phyloP scores from a whole-genome alignment of 306 rosid species.

The Casuarina cunninghamiana region DNA sequence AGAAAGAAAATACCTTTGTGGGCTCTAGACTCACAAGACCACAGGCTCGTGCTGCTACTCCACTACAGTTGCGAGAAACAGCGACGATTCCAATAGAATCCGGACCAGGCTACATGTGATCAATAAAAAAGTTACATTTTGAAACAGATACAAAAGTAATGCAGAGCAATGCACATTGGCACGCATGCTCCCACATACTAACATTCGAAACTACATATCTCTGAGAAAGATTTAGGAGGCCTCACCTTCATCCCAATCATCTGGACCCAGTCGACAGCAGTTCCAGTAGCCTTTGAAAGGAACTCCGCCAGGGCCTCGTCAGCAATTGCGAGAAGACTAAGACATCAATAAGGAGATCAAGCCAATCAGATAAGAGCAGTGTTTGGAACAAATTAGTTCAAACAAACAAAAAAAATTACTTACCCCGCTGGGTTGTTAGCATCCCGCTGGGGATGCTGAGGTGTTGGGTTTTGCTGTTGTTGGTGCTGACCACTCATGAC shows the following conservation, averaged over 20 bases:
- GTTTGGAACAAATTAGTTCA: background rate
- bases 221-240: background rate
- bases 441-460: conserved; percentile 92
- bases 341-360: background rate
- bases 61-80: conserved; percentile 96
- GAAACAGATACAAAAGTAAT: no score
- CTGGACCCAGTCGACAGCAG: conserved; percentile 99
- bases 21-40: conserved; percentile 99
- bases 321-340: conserved; percentile 88
- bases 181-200: background rate
- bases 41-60: conserved; percentile 98
- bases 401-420: background rate
- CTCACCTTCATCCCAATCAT: conserved; percentile 99
- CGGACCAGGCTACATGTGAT: conserved; percentile 91
- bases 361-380: background rate
- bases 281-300: conserved; percentile 99
- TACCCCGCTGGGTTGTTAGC: conserved; percentile 99
- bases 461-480: conserved; percentile 93
- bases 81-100: conserved; percentile 99
- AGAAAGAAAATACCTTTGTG: conserved; percentile 57
- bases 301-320: conserved; percentile 99
- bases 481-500: conserved; percentile 98
- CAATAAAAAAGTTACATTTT: background rate
- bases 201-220: background rate
- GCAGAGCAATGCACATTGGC: background rate